Base-by-base conservation (phyloP, 352 stramenopile species). In the Pythium folliculosum region DNA sequence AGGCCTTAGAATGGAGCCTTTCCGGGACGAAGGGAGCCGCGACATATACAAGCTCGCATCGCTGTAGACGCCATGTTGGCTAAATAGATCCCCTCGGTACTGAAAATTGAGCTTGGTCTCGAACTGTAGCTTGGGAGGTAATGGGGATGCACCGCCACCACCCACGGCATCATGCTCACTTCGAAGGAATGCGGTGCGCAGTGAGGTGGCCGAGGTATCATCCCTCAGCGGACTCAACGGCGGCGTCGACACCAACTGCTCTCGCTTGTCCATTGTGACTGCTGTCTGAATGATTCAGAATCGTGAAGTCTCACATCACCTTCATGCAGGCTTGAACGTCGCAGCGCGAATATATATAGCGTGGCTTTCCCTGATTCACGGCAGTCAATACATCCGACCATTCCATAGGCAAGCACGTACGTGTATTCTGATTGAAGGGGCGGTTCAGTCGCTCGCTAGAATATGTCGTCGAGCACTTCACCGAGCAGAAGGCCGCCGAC, bases 31-130 rank as follows among this genome's bases (percentile, higher is more conserved):
- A 9, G 82, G 78, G 12, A 93, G 52, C 3, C 84, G 78, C 19
- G 84, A 93, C 72, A 93, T 86, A 69, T 93, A 93, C 21, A 93
- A 57, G 27, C 74, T 76, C 0, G 79, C 82, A 16, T 93, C 82
- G 0, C 70, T 80, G 67, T 93, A 93, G n/a, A 77, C 58, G 3
- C 82, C 84, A 47, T 80, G 84, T 62, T 93, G 84, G n/a, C 78
- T 73, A 58, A 93, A 93, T 12, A 89, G 68, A 50, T 93, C 84
- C 43, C 84, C 84, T 59, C 74, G 75, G 57, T 91, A 93, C 51
- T 86, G 78, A 65, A 91, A 93, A 14, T 81, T 82, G 64, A 77
- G 75, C 13, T 76, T 67, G 10, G 81, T 64, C 4, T 77, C 58
- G 8, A 77, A 66, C 32, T 65, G 67, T 19, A 65, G 40, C 13